A percentile compares a stretch with the other conserved stretches of the same genome.
Evolutionary conservation across 345 rosid genomes (phyloP).

Genomic region (Raphanus sativus): DNA sequence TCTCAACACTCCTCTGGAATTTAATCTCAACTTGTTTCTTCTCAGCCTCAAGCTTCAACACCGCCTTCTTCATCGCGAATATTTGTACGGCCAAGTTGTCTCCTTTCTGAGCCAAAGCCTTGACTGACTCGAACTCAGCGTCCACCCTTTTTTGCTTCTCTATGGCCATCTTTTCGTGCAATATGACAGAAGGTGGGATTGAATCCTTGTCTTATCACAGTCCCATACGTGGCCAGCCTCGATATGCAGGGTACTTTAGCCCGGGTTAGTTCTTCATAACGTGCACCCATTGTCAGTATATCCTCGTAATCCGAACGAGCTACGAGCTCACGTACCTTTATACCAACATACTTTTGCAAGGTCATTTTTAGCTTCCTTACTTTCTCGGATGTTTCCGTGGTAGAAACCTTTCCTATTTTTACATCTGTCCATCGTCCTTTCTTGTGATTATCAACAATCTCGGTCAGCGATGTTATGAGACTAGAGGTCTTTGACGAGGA

Average conservation of each 20-base stretch:
- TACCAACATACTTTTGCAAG: neutral
- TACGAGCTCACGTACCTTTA: conserved; percentile 11
- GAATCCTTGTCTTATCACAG: conserved; percentile 7
- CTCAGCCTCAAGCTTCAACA: conserved; percentile 22
- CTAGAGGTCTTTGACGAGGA: conserved; percentile 19
- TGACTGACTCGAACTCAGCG: neutral
- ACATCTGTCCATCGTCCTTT: neutral
- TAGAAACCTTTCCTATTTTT: neutral
- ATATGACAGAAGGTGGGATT: too few species aligned
- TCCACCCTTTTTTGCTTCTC: conserved; percentile 14
- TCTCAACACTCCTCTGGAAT: neutral
- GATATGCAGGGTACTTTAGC: conserved; percentile 13
- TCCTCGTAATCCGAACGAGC: conserved; percentile 3
- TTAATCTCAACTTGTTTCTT: conserved; percentile 1
- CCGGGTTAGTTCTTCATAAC: neutral
- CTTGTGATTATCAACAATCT: conserved; percentile 4
- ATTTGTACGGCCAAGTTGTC: conserved; percentile 11
- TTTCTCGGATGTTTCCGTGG: neutral
- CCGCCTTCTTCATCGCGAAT: neutral
- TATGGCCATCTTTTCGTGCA: neutral
- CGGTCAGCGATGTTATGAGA: conserved; percentile 1
- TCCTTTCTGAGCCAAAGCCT: conserved; percentile 17
- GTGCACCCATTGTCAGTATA: neutral
- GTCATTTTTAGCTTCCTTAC: neutral
- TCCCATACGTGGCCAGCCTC: conserved; percentile 13